A percentile compares a stretch with the other conserved stretches of the same genome.
These are phyloP conservation scores for Cryptococcus jaspeensis DNA, from an alignment of 1,284 basidiomycete genomes.

Conservation along the genomic window DNA sequence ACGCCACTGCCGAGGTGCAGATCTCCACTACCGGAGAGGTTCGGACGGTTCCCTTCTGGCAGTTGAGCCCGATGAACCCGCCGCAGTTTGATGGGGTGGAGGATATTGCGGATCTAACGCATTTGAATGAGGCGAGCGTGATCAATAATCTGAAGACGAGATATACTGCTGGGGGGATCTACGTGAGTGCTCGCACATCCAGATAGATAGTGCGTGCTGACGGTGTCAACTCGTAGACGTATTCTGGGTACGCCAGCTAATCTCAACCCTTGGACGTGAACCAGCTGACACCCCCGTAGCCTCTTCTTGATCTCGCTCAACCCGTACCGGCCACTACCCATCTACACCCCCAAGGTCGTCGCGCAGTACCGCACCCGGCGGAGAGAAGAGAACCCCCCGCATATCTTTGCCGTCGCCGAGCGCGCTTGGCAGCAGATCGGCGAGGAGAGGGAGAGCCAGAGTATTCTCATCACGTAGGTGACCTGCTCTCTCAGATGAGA, in stretches of 20 bases:
- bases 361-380: conserved; percentile 90
- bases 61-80: conserved; percentile 92
- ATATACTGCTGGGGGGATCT: conserved; percentile 90
- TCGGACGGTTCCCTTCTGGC: conserved; percentile 68
- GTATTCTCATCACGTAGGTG: conserved; percentile 92
- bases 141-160: conserved; percentile 92
- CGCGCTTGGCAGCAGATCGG: conserved; percentile 99
- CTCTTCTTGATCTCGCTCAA: conserved; percentile 95
- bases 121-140: conserved; percentile 96
- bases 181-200: conserved; percentile 62
- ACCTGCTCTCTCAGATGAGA: background rate
- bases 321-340: conserved; percentile 87
- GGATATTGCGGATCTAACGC: conserved; percentile 97
- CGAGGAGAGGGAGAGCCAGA: conserved; percentile 94
- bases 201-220: conserved; percentile 3
- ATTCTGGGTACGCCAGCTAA: conserved; percentile 44
- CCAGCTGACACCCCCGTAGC: conserved; percentile 8
- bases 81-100: conserved; percentile 98
- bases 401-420: conserved; percentile 97
- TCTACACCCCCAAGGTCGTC: conserved; percentile 89
- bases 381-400: conserved; percentile 90
- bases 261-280: background rate
- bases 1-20: conserved; percentile 44
- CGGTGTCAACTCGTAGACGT: conserved; percentile 33
- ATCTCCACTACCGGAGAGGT: conserved; percentile 44